These are phyloP conservation scores for Calycina herbarum DNA, from an alignment of 2,329 filamentous ascomycete species.

Conservation along the genomic window DNA sequence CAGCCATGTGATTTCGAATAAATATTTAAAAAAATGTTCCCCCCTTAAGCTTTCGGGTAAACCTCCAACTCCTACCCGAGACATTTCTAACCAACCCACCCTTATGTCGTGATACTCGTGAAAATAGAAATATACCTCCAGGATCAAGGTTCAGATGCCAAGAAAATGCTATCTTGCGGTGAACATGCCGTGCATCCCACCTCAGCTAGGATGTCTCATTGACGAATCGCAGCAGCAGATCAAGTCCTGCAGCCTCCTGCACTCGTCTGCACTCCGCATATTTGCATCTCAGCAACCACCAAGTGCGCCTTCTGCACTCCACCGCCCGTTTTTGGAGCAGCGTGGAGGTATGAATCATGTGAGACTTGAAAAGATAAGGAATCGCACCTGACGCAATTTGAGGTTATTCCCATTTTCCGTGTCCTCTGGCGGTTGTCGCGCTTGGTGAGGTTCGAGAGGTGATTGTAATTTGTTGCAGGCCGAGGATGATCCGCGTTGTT, in stretches of 20 bases:
- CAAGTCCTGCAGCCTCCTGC: constrained; percentile 1
- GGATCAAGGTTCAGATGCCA: not conserved
- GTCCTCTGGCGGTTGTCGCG: not conserved
- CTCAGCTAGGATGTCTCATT: not conserved
- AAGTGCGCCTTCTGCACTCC: not conserved
- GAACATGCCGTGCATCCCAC: not conserved
- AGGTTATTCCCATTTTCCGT: constrained; percentile 7
- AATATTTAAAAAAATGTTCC: no score
- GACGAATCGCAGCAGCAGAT: not conserved
- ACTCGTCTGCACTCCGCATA: constrained; percentile 18
- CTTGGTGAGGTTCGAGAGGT: not conserved
- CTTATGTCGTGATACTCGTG: no score
- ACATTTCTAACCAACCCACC: constrained; percentile 1
- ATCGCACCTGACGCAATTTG: constrained; percentile 6
- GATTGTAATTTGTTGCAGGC: not conserved
- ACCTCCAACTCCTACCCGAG: not conserved
- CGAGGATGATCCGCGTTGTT: not conserved
- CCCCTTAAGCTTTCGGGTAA: not conserved
- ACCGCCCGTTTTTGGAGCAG: not conserved
- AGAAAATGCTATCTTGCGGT: not conserved
- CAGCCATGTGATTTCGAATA: no score
- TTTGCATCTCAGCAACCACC: constrained; percentile 5
- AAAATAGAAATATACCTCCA: not conserved
- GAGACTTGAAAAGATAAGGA: constrained; percentile 21
- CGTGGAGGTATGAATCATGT: constrained; percentile 17